Evolutionary conservation across 371 early-diverging fungal species (phyloP), one percentile per base, ranked within the genome.

Genomic region (Amoeboradix gromovi): DNA sequence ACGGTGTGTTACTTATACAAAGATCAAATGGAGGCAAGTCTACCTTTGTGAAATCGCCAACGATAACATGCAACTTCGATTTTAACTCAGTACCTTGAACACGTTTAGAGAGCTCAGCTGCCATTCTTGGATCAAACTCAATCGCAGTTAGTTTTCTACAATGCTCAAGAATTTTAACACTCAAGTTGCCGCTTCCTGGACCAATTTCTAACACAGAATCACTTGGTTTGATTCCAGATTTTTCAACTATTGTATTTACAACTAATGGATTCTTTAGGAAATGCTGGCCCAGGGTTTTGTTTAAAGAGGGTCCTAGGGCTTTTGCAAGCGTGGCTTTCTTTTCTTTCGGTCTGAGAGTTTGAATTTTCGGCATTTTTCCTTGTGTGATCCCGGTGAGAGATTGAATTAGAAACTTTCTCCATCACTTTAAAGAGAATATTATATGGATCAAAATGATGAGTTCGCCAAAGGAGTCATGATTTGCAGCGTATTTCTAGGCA

Each of bases 161-260:
- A 30, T 65, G 12, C 69, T 86, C 87, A 68, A 99, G 81, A 69
- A 98, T 91, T 78, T 90, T 89, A 31, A 98, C 86, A 1, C 98
- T 95, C 75, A 99, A 83, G 79, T 96, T 98, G 77, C 99, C 99
- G n/a, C 98, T 99, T 81, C 99, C 99, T 12, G 97, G 98, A 77
- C 98, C 99, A 69, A 99, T 87, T 83, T 99, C 99, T 28, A 99
- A 84, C 2, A 98, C 95, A 1, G 85, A 86, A 77, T 99, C 99
- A 0, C 96, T 92, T 30, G 87, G 80, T 72, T 90, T 85, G 66
- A 99, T 78, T 65, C 79, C 81, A 1, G 98, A 95, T 87, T 96
- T 97, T 73, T 96, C 95, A 27, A 99, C 88, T 72, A 99, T 96
- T 31, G 89, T 87, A 77, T 92, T 88, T 67, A 95, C 92, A 0